Base-by-base conservation (phyloP, 352 stramenopile genomes). In the Globisporangium barbulae region DNA sequence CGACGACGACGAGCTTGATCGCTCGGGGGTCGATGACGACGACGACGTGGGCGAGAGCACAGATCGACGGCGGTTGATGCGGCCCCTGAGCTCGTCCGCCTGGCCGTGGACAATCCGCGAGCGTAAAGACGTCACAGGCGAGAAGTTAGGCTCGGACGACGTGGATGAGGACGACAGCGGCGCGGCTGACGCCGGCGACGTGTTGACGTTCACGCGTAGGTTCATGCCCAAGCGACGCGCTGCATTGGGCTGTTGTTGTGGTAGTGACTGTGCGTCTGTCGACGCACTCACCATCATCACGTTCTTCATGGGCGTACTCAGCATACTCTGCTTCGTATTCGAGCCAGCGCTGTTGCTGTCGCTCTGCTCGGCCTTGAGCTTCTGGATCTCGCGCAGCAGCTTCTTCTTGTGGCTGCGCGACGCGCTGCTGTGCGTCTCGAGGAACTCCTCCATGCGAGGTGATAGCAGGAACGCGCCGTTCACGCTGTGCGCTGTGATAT, bases 321-420 rank as follows among this genome's bases (percentile, higher is more conserved):
- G 17, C 17, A 55, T 44, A 10, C 9, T 52, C 28, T 33, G 25
- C n/a, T 52, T 69, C 12, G 21, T 4, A 13, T 55, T 52, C 37
- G 50, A 52, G 19, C 25, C 9, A 19, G 9, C 19, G 12, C 22
- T n/a, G 25, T 30, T 31, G 21, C 48, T 22, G 10, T 63, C 9
- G 1, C 55, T 47, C 5, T 68, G 42, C 21, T 75, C 65, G 13
- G 54, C 61, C 45, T 84, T 75, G n/a, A 94, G 71, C 53, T 92
- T 92, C 42, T 89, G 78, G 55, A 90, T 82, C 64, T 94, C 85
- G 7, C 85, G 79, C 63, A 78, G 70, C 31, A 94, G 63, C 47
- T 93, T 93, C 67, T 91, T 91, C 67, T 91, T 91, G 52, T 90
- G 78, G 1, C 79, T 79, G 4, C 85, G 73, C 59, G 79, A 89